phyloP scores from a whole-genome alignment of 2,329 filamentous ascomycete species.

The Alternaria arborescens region DNA sequence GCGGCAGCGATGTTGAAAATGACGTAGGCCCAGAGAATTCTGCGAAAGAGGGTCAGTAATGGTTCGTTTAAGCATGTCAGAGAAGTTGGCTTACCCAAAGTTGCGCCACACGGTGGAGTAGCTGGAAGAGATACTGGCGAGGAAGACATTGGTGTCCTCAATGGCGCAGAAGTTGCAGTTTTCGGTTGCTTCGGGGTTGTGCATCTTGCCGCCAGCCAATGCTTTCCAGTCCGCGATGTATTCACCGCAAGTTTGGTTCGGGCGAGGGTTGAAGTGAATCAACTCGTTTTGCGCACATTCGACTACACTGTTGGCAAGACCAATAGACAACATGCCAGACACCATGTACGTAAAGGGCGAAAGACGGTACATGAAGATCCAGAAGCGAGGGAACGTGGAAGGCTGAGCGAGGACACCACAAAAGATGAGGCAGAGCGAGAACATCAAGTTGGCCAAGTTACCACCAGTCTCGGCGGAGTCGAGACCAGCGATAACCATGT shows the following conservation, averaged over 20 bases:
- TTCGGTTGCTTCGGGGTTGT: conserved; percentile 41
- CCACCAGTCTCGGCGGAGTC: conserved; percentile 78
- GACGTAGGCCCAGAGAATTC: conserved; percentile 61
- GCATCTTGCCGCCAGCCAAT: conserved; percentile 49
- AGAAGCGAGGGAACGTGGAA: conserved; percentile 72
- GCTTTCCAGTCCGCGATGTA: conserved; percentile 51
- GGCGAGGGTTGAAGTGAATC: conserved; percentile 69
- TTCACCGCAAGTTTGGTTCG: conserved; percentile 53
- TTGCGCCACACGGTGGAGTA: conserved; percentile 62
- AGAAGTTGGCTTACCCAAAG: conserved; percentile 52
- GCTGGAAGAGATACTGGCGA: conserved; percentile 52
- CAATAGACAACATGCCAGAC: conserved; percentile 73
- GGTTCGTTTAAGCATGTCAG: background rate
- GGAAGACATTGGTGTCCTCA: conserved; percentile 54
- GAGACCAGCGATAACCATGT: conserved; percentile 78
- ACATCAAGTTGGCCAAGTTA: conserved; percentile 78
- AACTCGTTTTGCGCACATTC: conserved; percentile 75
- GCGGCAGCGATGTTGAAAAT: conserved; percentile 62
- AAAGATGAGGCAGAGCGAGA: conserved; percentile 77
- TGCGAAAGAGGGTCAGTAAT: conserved; percentile 1
- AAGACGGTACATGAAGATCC: conserved; percentile 84
- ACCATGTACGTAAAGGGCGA: conserved; percentile 86
- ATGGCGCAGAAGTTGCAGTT: conserved; percentile 56
- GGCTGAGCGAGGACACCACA: conserved; percentile 75
- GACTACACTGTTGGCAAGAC: conserved; percentile 72